phyloP scores from a whole-genome alignment of 2,329 filamentous ascomycete genomes.

The Ambrosiella cleistominuta region DNA sequence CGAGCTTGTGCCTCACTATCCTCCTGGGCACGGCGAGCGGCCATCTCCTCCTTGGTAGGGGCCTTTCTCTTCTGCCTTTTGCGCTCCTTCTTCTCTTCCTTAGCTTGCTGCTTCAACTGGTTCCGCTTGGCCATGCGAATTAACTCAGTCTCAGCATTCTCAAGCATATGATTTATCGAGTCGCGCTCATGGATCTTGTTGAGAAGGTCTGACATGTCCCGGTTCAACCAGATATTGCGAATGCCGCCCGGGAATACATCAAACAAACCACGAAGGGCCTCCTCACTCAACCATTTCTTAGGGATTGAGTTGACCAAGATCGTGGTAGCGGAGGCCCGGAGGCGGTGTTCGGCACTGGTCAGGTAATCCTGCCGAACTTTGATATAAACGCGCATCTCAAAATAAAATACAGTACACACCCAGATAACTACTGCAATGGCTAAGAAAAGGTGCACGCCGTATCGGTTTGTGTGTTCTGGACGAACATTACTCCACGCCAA shows the following conservation, averaged over 20 bases:
- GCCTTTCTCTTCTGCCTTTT: constrained; percentile 31
- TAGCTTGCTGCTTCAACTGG: constrained; percentile 49
- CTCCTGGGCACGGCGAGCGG: constrained; percentile 28
- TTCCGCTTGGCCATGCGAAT: constrained; percentile 65
- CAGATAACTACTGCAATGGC: constrained; percentile 64
- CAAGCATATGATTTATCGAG: constrained; percentile 51
- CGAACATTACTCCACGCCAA: constrained; percentile 79
- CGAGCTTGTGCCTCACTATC: constrained; percentile 33
- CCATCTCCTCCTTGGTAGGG: constrained; percentile 33
- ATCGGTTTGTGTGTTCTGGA: constrained; percentile 44
- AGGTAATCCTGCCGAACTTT: constrained; percentile 87
- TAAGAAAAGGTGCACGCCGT: constrained; percentile 71
- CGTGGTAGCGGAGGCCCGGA: constrained; percentile 85
- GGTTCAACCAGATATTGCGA: constrained; percentile 90
- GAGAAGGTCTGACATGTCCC: constrained; percentile 65
- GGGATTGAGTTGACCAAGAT: constrained; percentile 87
- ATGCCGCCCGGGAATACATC: constrained; percentile 94
- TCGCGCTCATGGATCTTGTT: constrained; percentile 70
- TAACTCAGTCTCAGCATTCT: constrained; percentile 68
- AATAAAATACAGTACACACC: constrained; percentile 74
- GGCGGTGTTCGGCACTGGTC: constrained; percentile 82
- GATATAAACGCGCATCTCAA: constrained; percentile 73
- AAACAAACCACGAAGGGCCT: constrained; percentile 68
- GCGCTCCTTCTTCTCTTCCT: constrained; percentile 48
- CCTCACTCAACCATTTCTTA: constrained; percentile 69